Percentiles rank a stretch among this genome's conserved stretches.
These are phyloP conservation scores for Xylaria sp. DNA, from an alignment of 2,329 filamentous ascomycete genomes.

Conservation along the genomic window DNA sequence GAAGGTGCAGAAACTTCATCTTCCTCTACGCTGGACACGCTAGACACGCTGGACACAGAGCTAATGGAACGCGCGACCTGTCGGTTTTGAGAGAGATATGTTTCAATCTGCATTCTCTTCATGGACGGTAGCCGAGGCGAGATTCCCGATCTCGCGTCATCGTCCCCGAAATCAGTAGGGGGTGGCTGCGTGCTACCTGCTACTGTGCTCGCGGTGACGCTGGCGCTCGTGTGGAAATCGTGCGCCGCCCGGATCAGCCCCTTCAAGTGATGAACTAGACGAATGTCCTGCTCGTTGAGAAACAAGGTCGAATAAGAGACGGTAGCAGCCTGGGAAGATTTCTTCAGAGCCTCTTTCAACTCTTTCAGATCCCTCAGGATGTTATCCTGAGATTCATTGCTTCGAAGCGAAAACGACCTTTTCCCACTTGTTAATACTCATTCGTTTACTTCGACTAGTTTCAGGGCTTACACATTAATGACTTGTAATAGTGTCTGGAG, in stretches of 20 bases:
- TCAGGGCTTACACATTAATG: conserved; percentile 36
- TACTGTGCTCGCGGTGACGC: conserved; percentile 36
- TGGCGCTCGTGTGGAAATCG: conserved; percentile 37
- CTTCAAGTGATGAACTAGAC: conserved; percentile 36
- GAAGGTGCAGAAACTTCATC: background rate
- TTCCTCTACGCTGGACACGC: background rate
- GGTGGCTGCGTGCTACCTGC: conserved; percentile 30
- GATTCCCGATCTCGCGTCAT: conserved; percentile 31
- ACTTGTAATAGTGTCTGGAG: conserved; percentile 37
- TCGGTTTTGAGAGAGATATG: conserved; percentile 31
- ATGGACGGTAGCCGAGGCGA: conserved; percentile 30
- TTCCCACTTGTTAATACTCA: conserved; percentile 14
- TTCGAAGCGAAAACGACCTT: conserved; percentile 37
- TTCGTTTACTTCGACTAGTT: no score
- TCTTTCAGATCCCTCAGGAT: conserved; percentile 37
- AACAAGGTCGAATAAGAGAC: conserved; percentile 36
- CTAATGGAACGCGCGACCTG: conserved; percentile 16
- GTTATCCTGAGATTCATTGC: conserved; percentile 35
- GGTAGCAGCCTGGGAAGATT: conserved; percentile 37
- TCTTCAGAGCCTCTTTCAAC: conserved; percentile 37
- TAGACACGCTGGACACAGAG: conserved; percentile 3
- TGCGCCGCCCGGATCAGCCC: conserved; percentile 35
- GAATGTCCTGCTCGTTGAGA: conserved; percentile 33
- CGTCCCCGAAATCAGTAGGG: conserved; percentile 34
- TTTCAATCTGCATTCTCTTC: conserved; percentile 36